phyloP scores from a whole-genome alignment of 805 yeast species.

The Lachancea sp. region DNA sequence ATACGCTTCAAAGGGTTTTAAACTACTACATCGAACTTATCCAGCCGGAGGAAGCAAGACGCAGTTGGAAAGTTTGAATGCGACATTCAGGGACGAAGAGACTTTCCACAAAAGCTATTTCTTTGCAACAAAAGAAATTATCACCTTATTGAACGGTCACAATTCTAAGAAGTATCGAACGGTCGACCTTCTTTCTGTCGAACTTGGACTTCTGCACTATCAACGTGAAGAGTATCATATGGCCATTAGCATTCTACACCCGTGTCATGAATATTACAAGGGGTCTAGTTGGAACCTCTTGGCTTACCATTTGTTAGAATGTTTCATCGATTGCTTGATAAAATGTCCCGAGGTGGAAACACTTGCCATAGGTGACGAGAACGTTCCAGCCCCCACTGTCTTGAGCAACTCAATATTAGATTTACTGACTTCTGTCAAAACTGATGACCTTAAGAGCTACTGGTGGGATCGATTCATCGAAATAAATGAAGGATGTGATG shows the following conservation, averaged over 20 bases:
- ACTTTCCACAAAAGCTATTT: slow-evolving; percentile 37
- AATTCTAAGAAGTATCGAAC: slow-evolving; percentile 46
- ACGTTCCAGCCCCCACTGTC: slow-evolving; percentile 22
- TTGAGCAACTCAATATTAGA: slow-evolving; percentile 29
- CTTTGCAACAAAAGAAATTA: slow-evolving; percentile 41
- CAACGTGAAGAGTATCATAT: slow-evolving; percentile 49
- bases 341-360: slow-evolving; percentile 18
- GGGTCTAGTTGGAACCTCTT: slow-evolving; percentile 69
- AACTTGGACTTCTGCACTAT: slow-evolving; percentile 66
- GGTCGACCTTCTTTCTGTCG: slow-evolving; percentile 68
- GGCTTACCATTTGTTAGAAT: slow-evolving; percentile 57
- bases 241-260: slow-evolving; percentile 57
- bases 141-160: slow-evolving; percentile 17
- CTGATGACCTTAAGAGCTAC: slow-evolving; percentile 12
- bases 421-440: slow-evolving; percentile 18
- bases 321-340: slow-evolving; percentile 62
- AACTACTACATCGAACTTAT: slow-evolving; percentile 12
- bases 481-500: slow-evolving; percentile 9
- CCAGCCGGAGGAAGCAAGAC: slow-evolving; percentile 7
- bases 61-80: slow-evolving; percentile 10
- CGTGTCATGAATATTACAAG: slow-evolving; percentile 62
- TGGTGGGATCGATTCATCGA: slow-evolving; percentile 28
- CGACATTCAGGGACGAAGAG: slow-evolving; percentile 17
- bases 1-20: slow-evolving; percentile 11
- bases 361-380: slow-evolving; percentile 23